Conservation (phyloP, 495 filamentous ascomycete genomes). For the Chaetomium tenue region DNA sequence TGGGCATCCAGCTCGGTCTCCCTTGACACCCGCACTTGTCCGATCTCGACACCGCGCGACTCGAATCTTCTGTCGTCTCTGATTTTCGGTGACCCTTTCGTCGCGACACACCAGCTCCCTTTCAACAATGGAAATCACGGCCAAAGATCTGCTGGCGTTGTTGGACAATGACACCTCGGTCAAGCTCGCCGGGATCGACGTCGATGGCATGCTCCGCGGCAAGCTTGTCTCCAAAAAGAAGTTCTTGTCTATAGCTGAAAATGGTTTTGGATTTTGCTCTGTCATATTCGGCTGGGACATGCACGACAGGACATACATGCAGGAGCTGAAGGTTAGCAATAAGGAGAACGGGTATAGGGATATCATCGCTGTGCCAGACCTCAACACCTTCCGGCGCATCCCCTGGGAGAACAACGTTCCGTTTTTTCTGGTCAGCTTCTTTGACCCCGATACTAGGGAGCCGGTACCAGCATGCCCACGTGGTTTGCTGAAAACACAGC, state of each 20-base stretch:
- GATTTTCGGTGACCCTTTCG: background rate
- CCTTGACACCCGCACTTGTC: no score
- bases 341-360: slow-evolving; percentile 92
- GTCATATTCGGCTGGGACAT: slow-evolving; percentile 98
- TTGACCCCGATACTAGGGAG: slow-evolving; percentile 66
- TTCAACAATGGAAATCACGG: slow-evolving; percentile 44
- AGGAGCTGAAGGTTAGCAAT: slow-evolving; percentile 84
- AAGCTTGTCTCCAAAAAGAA: slow-evolving; percentile 97
- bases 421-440: slow-evolving; percentile 89
- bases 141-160: slow-evolving; percentile 61
- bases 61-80: background rate
- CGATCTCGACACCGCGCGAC: no score
- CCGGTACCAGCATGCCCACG: slow-evolving; percentile 81
- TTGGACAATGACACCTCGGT: slow-evolving; percentile 76
- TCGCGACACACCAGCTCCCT: background rate
- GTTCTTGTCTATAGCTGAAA: slow-evolving; percentile 77
- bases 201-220: slow-evolving; percentile 85
- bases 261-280: slow-evolving; percentile 95
- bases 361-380: slow-evolving; percentile 78
- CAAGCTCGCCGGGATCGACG: slow-evolving; percentile 89
- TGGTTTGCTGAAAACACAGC: slow-evolving; percentile 64
- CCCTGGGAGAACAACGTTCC: slow-evolving; percentile 93
- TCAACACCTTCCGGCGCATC: slow-evolving; percentile 80
- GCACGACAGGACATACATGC: slow-evolving; percentile 87
- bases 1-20: no score